Percentiles rank a stretch among this genome's conserved stretches.
phyloP scores from a whole-genome alignment of 768 basidiomycete species.

The Rhodosporidiobolus odoratus region DNA sequence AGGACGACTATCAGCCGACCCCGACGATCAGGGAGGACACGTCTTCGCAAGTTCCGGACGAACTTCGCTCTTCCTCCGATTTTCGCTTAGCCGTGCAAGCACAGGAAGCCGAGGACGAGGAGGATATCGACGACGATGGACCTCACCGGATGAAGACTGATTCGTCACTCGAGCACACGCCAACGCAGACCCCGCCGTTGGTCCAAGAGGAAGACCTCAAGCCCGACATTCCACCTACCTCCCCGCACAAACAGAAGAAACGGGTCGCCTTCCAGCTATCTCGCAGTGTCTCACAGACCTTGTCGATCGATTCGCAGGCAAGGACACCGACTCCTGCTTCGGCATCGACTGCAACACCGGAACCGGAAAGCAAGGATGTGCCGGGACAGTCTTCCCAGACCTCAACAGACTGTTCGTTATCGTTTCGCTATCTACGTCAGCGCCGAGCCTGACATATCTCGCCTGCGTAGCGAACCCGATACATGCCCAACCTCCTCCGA shows the following conservation, averaged over 20 bases:
- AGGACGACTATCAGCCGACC: conserved; percentile 33
- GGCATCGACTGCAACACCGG: not conserved
- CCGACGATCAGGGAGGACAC: conserved; percentile 23
- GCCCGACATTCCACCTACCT: not conserved
- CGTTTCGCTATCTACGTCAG: not conserved
- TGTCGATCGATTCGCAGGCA: not conserved
- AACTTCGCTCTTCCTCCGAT: not conserved
- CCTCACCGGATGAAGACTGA: too few relatives aligned
- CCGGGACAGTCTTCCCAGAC: too few relatives aligned
- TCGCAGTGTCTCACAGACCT: too few relatives aligned
- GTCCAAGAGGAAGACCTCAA: not conserved
- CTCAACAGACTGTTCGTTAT: conserved; percentile 8
- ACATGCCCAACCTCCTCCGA: conserved; percentile 23
- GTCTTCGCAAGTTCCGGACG: not conserved
- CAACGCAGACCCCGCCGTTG: not conserved
- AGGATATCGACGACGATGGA: not conserved
- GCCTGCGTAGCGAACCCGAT: conserved; percentile 7
- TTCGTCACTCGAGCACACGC: too few relatives aligned
- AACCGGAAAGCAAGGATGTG: not conserved
- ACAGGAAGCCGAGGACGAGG: not conserved
- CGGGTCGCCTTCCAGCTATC: conserved; percentile 14
- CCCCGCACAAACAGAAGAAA: conserved; percentile 3
- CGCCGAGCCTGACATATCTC: conserved; percentile 24
- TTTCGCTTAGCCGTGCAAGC: not conserved
- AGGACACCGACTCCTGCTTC: not conserved